Percentiles rank a stretch among this genome's conserved stretches.
Conservation (phyloP, 352 stramenopile genomes). For the Phytophthora litchii region DNA sequence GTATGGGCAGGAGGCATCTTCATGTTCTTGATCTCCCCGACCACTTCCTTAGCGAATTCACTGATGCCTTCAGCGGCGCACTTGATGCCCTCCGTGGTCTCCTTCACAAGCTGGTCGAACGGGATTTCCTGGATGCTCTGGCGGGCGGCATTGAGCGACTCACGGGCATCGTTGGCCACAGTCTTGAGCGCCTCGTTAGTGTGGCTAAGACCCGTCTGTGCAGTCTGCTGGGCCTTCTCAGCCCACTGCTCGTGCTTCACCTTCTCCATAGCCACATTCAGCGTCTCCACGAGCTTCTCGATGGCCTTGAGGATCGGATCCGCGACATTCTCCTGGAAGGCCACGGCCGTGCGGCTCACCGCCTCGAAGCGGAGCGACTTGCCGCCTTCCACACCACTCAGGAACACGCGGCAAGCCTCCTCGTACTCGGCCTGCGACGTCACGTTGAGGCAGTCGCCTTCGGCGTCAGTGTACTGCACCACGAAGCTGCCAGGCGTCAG, state of each 20-base stretch:
- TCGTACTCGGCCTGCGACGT: constrained; percentile 70
- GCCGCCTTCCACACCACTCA: constrained; percentile 32
- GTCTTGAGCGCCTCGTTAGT: constrained; percentile 72
- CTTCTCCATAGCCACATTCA: constrained; percentile 82
- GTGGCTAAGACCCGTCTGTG: constrained; percentile 57
- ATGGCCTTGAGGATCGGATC: constrained; percentile 83
- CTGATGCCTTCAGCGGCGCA: constrained; percentile 71
- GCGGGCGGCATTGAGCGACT: constrained; percentile 55
- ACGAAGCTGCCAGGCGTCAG: constrained; percentile 56
- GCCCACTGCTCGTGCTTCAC: constrained; percentile 84
- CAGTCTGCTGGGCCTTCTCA: constrained; percentile 53
- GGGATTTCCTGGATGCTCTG: constrained; percentile 81
- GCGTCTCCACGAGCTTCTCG: constrained; percentile 80
- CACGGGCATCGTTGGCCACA: constrained; percentile 58
- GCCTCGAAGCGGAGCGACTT: constrained; percentile 75
- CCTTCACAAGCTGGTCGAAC: constrained; percentile 83
- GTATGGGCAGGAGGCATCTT: constrained; percentile 33
- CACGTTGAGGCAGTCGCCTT: constrained; percentile 77
- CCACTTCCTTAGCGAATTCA: constrained; percentile 78
- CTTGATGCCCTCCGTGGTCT: constrained; percentile 82
- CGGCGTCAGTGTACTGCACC: constrained; percentile 84
- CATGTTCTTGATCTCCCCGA: constrained; percentile 73
- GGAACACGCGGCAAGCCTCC: constrained; percentile 66
- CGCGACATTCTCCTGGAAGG: constrained; percentile 82
- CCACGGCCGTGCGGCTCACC: constrained; percentile 59